Evolutionary conservation across 495 filamentous ascomycete genomes (phyloP), one percentile per base, ranked within the genome.

Genomic region (Zalerion maritima): DNA sequence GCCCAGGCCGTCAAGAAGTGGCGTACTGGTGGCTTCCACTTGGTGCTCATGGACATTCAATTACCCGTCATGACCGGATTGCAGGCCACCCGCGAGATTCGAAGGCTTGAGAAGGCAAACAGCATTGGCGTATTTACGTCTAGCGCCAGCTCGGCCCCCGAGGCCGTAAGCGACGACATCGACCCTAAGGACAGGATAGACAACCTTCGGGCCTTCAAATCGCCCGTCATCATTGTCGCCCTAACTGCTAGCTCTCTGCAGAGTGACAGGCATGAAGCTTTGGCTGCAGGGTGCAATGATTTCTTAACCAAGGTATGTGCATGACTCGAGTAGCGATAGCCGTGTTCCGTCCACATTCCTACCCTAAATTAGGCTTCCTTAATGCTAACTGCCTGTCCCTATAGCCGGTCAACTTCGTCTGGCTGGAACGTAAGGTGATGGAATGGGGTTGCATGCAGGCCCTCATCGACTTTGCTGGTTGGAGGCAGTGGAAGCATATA

Each of bases 381-480:
- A 27, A 17, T 34, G 12, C 26, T 41, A 29, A 37, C n/a, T 34
- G 12, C 10, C 18, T 32, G 11, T 29, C 24, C 23, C 14, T 20
- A 8, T 35, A 94, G 83, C 89, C 89, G 14, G 85, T 97, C 29
- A 91, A 87, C 41, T 96, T 94, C 46, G 85, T 91, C 34, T 97
- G 89, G 89, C 67, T 97, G 9, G 80, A 92, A 45, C 73, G 87
- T 22, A 97, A 97, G 49, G 84, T 96, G 22, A 94, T 87, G 49
- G 89, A 97, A 69, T 97, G 89, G 89, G 89, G 89, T 38, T 97
- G 89, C 58, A 94, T 97, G 78, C 89, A 96, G 62, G 91, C 91
- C 12, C 60, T 97, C 30, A 97, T 97, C 52, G 89, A 97, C 61
- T 96, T 85, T 42, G 89, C 96, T 45, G 89, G 89, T 30, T 97